These are phyloP conservation scores for Davidsoniella eucalypti DNA, from an alignment of 2,329 filamentous ascomycete genomes.

Conservation along the genomic window DNA sequence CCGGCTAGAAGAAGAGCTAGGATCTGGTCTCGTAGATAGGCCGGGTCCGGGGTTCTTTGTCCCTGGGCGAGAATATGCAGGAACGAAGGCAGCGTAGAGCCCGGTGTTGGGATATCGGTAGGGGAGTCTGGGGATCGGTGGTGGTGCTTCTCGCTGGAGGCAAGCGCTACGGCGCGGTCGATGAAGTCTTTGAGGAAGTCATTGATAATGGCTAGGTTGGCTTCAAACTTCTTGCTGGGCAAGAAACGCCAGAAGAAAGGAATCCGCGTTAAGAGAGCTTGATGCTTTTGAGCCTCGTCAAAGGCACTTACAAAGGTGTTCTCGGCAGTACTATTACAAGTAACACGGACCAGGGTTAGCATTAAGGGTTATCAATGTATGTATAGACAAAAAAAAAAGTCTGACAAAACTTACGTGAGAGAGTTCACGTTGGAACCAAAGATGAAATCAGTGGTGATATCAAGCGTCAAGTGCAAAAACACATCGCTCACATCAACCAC, in stretches of 20 bases:
- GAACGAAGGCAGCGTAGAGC: conserved; percentile 28
- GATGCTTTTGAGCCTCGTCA: conserved; percentile 58
- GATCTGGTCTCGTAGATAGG: conserved; percentile 68
- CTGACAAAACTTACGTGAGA: conserved; percentile 7
- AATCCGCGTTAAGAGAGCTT: conserved; percentile 48
- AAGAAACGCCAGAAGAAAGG: conserved; percentile 47
- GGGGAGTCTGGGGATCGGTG: conserved; percentile 25
- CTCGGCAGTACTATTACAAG: conserved; percentile 30
- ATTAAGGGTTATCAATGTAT: not conserved
- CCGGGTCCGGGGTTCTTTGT: conserved; percentile 44
- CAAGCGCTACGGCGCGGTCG: conserved; percentile 52
- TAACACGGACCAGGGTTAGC: not conserved
- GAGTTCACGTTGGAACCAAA: conserved; percentile 34
- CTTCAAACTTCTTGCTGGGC: conserved; percentile 47
- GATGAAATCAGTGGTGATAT: conserved; percentile 74
- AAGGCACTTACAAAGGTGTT: conserved; percentile 69
- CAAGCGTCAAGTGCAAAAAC: conserved; percentile 73
- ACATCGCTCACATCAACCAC: conserved; percentile 53
- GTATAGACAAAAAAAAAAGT: not conserved
- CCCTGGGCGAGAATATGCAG: conserved; percentile 69
- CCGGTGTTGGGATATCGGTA: conserved; percentile 41
- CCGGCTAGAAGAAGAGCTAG: conserved; percentile 70
- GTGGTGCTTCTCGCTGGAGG: conserved; percentile 37
- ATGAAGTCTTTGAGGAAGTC: conserved; percentile 65
- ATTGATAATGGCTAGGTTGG: conserved; percentile 52